phyloP scores from a whole-genome alignment of 2,329 filamentous ascomycete genomes.

The Trematosphaeria pertusa region DNA sequence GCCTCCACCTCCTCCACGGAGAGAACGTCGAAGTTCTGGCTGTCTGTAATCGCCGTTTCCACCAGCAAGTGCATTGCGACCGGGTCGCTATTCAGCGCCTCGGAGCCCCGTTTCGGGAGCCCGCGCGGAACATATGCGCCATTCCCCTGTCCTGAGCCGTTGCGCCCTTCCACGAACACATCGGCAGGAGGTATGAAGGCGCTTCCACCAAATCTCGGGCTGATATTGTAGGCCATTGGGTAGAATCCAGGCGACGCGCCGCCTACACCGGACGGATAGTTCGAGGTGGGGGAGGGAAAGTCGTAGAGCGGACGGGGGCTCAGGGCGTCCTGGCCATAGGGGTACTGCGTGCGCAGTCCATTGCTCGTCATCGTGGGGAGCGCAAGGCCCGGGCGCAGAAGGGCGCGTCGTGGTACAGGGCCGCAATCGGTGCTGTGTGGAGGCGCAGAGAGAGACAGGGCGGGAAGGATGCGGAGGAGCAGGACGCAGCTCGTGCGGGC shows the following conservation, averaged over 20 bases:
- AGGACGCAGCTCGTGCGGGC: constrained; percentile 31
- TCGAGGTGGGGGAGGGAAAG: constrained; percentile 47
- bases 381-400: constrained; percentile 9
- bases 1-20: constrained; percentile 91
- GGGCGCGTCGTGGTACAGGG: background rate
- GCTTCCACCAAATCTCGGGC: constrained; percentile 44
- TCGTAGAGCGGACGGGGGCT: constrained; percentile 44
- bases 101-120: constrained; percentile 37
- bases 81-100: constrained; percentile 56
- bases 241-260: constrained; percentile 43
- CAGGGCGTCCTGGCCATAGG: constrained; percentile 38
- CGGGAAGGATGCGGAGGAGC: constrained; percentile 30
- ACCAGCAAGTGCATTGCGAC: constrained; percentile 90
- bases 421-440: constrained; percentile 19
- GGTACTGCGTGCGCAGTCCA: constrained; percentile 45
- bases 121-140: constrained; percentile 38
- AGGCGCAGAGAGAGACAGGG: constrained; percentile 29
- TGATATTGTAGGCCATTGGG: constrained; percentile 46
- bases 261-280: constrained; percentile 45
- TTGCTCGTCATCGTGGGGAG: constrained; percentile 37
- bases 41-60: constrained; percentile 91
- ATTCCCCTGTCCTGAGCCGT: constrained; percentile 33
- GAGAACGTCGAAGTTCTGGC: constrained; percentile 81
- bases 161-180: constrained; percentile 42
- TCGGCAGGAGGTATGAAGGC: constrained; percentile 48